Conservation (phyloP, 176 grass and related monocot species). For the Rhynchospora breviuscula region DNA sequence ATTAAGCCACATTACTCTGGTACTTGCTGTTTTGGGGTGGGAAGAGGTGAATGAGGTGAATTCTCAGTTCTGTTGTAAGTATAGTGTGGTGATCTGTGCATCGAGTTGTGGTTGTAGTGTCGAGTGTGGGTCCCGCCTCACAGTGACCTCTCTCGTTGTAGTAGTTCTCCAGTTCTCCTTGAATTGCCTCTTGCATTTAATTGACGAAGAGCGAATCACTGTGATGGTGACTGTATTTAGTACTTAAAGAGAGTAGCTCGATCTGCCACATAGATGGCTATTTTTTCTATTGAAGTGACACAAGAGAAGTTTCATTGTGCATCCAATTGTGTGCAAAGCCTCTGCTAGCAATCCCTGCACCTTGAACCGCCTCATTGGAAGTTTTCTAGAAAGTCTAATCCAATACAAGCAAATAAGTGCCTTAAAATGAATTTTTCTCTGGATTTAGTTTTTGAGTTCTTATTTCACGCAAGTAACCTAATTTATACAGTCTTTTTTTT, state of each 20-base stretch:
- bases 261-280: neutral
- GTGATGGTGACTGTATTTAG: neutral
- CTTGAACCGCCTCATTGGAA: constrained; percentile 33
- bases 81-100: neutral
- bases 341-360: neutral
- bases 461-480: neutral
- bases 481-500: neutral
- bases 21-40: neutral
- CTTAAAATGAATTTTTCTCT: neutral
- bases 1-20: neutral
- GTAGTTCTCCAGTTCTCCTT: neutral
- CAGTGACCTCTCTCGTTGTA: neutral
- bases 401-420: constrained; percentile 42
- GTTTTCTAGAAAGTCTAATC: constrained; percentile 37
- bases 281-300: neutral
- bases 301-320: neutral
- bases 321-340: neutral
- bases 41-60: neutral
- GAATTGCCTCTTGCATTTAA: neutral
- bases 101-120: neutral
- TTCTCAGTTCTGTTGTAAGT: neutral
- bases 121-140: neutral
- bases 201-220: neutral
- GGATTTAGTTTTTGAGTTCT: neutral
- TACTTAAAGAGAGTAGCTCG: too few species aligned